phyloP scores from a whole-genome alignment of 2,329 filamentous ascomycete species.

The Coleophoma cylindrospora region DNA sequence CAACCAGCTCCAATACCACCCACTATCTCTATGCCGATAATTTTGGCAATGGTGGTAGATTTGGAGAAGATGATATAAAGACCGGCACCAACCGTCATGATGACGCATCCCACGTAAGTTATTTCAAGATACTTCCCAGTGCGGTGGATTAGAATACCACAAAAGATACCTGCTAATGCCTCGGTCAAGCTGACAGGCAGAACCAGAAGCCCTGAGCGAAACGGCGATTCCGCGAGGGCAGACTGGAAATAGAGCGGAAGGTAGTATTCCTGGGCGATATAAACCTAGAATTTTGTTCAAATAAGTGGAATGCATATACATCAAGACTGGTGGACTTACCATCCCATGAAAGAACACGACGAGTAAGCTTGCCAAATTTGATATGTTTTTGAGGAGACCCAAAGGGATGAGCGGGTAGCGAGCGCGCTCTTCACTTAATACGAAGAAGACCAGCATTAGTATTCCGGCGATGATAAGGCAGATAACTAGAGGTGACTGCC shows the following conservation, averaged over 20 bases:
- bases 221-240: slow-evolving; percentile 61
- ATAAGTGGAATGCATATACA: not conserved
- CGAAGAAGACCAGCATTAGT: slow-evolving; percentile 51
- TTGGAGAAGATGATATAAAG: slow-evolving; percentile 55
- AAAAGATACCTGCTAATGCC: slow-evolving; percentile 52
- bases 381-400: slow-evolving; percentile 60
- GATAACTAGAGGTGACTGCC: slow-evolving; percentile 69
- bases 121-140: slow-evolving; percentile 55
- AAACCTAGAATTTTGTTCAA: not conserved
- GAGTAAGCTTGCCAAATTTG: slow-evolving; percentile 60
- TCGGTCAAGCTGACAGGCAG: slow-evolving; percentile 63
- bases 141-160: slow-evolving; percentile 49
- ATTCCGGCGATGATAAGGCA: slow-evolving; percentile 73
- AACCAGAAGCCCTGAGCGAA: slow-evolving; percentile 70
- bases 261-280: slow-evolving; percentile 42
- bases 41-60: slow-evolving; percentile 43
- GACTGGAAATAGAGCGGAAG: slow-evolving; percentile 71
- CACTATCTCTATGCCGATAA: slow-evolving; percentile 54
- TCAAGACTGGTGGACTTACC: not conserved
- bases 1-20: slow-evolving; percentile 58
- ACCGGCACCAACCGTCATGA: slow-evolving; percentile 60
- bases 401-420: slow-evolving; percentile 73
- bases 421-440: slow-evolving; percentile 67
- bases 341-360: slow-evolving; percentile 70
- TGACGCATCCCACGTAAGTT: slow-evolving; percentile 52